A percentile compares a stretch with the other conserved stretches of the same genome.
Conservation (phyloP, 495 filamentous ascomycete genomes). For the Echria macrotheca region DNA sequence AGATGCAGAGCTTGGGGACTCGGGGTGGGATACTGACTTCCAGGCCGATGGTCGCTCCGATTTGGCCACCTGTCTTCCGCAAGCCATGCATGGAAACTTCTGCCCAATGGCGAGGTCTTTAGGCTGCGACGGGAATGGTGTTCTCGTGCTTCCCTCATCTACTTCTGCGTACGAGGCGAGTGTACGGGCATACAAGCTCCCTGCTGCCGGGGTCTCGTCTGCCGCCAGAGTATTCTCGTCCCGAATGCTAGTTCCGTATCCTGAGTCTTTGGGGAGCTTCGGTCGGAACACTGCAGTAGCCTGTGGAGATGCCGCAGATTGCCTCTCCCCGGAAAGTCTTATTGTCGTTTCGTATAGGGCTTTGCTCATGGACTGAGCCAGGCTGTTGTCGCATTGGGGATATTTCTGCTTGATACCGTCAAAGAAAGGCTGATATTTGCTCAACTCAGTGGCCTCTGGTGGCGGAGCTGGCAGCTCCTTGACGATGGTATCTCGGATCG, state of each 20-base stretch:
- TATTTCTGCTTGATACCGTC: constrained; percentile 9
- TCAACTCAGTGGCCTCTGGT: not conserved
- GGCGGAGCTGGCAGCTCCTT: not conserved
- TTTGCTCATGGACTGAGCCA: constrained; percentile 3
- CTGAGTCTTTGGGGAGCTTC: constrained; percentile 1
- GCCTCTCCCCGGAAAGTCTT: not conserved
- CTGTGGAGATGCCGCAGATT: not conserved
- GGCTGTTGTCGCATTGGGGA: not conserved
- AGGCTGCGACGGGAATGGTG: constrained; percentile 5
- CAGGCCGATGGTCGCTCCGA: not conserved
- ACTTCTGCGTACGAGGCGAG: constrained; percentile 1
- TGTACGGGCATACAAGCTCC: constrained; percentile 4
- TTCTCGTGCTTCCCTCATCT: constrained; percentile 1
- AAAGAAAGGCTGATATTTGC: not conserved
- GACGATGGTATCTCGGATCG: not conserved
- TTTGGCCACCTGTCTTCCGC: not conserved
- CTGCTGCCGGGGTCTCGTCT: too few relatives aligned
- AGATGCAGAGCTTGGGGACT: not conserved
- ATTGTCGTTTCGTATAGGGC: constrained; percentile 4
- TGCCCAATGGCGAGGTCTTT: not conserved
- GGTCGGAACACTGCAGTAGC: not conserved
- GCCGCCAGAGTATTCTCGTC: too few relatives aligned
- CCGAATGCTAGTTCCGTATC: not conserved
- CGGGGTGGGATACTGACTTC: not conserved
- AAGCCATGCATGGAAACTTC: constrained; percentile 5